phyloP scores from a whole-genome alignment of 495 filamentous ascomycete genomes.

The Penicillium paradoxum region DNA sequence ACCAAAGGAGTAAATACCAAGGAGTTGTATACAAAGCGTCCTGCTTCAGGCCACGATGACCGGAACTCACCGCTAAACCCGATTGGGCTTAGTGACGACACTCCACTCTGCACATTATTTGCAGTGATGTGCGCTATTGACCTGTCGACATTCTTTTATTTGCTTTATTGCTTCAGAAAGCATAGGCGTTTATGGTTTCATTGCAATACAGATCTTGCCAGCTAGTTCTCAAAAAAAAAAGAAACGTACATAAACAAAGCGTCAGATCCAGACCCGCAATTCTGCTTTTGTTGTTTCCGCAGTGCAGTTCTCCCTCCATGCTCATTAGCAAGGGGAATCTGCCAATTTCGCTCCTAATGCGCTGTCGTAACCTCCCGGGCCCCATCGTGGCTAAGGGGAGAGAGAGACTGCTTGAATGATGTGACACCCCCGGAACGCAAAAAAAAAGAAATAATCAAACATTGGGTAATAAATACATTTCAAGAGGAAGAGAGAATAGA shows the following conservation, averaged over 20 bases:
- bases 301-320: conserved; percentile 1
- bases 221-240: neutral
- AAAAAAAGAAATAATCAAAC: conserved; percentile 10
- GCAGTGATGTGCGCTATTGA: conserved; percentile 2
- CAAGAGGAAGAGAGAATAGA: conserved; percentile 12
- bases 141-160: conserved; percentile 7
- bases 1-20: conserved; percentile 18
- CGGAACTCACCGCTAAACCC: conserved; percentile 36
- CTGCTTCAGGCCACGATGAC: conserved; percentile 42
- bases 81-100: conserved; percentile 34
- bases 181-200: conserved; percentile 1
- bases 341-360: conserved; percentile 17
- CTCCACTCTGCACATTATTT: neutral
- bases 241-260: conserved; percentile 1
- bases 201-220: conserved; percentile 4
- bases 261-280: conserved; percentile 9
- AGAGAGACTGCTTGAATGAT: conserved; percentile 26
- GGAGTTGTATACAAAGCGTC: conserved; percentile 23
- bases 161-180: neutral
- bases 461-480: conserved; percentile 35
- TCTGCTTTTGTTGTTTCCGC: conserved; percentile 6
- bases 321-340: conserved; percentile 5
- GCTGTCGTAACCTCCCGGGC: conserved; percentile 4
- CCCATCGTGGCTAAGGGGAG: neutral
- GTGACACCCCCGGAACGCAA: conserved; percentile 36